phyloP scores from a whole-genome alignment of 179 eudicot species.

The Silene noctiflora region DNA sequence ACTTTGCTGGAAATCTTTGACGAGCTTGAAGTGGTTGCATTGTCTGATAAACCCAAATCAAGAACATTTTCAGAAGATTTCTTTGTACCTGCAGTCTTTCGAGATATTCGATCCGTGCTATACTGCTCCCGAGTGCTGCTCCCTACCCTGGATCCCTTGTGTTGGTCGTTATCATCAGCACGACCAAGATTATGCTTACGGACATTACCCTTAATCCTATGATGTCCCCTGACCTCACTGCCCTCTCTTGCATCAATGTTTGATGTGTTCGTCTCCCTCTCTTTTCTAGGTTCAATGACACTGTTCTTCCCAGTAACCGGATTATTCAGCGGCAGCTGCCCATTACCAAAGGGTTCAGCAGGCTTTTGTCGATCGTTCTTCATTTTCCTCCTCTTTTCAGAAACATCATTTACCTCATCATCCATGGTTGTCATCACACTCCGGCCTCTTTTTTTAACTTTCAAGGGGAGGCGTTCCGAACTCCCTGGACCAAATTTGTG shows the following conservation, averaged over 20 bases:
- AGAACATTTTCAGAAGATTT: conserved; percentile 30
- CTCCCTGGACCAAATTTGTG: conserved; percentile 24
- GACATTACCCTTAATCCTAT: conserved; percentile 17
- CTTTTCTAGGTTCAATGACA: conserved; percentile 24
- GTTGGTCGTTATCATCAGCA: conserved; percentile 18
- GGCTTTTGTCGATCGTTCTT: conserved; percentile 24
- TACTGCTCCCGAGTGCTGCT: conserved; percentile 19
- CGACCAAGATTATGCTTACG: conserved; percentile 21
- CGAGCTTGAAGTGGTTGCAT: conserved; percentile 45
- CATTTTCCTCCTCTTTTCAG: conserved; percentile 42
- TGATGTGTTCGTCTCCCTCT: conserved; percentile 26
- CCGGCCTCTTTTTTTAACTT: conserved; percentile 25
- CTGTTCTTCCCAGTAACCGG: conserved; percentile 9
- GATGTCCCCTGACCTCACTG: conserved; percentile 17
- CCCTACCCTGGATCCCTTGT: conserved; percentile 22
- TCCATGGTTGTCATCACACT: conserved; percentile 14
- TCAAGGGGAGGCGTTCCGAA: conserved; percentile 17
- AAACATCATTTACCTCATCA: conserved; percentile 23
- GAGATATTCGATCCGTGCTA: conserved; percentile 24
- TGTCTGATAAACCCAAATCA: conserved; percentile 34
- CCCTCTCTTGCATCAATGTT: conserved; percentile 24
- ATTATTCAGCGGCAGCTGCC: conserved; percentile 15
- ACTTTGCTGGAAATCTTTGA: conserved; percentile 35
- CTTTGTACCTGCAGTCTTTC: conserved; percentile 26
- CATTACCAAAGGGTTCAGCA: conserved; percentile 17